Evolutionary conservation across 768 basidiomycete genomes (phyloP).

Genomic region (Tylopilus felleus): DNA sequence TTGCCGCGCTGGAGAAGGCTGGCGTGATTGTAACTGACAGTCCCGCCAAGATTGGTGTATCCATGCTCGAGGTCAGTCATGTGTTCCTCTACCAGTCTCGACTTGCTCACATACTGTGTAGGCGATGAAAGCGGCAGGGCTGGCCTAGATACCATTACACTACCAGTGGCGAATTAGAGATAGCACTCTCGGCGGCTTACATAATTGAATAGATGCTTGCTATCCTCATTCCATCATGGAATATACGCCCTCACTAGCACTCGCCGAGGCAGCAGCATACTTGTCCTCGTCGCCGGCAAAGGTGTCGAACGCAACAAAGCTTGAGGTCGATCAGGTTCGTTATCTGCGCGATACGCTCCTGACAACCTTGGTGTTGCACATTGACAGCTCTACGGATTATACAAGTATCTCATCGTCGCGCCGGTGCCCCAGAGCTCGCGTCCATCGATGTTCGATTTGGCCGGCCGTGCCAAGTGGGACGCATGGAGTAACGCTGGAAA

Average conservation of each 20-base stretch:
- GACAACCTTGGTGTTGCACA: slow-evolving; percentile 23
- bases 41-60: slow-evolving; percentile 88
- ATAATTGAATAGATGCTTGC: slow-evolving; percentile 33
- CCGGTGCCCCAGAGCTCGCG: slow-evolving; percentile 51
- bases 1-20: slow-evolving; percentile 83
- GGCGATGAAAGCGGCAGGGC: slow-evolving; percentile 78
- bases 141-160: slow-evolving; percentile 43
- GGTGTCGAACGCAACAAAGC: slow-evolving; percentile 61
- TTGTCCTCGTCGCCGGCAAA: slow-evolving; percentile 53
- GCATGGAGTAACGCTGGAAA: slow-evolving; percentile 62
- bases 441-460: slow-evolving; percentile 75
- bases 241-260: slow-evolving; percentile 38
- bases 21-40: slow-evolving; percentile 93
- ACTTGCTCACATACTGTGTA: slow-evolving; percentile 28
- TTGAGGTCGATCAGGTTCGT: slow-evolving; percentile 57
- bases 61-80: slow-evolving; percentile 80
- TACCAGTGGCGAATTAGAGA: background rate
- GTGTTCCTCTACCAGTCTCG: background rate
- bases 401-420: slow-evolving; percentile 69
- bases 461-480: slow-evolving; percentile 85
- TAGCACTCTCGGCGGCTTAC: slow-evolving; percentile 24
- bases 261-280: slow-evolving; percentile 62
- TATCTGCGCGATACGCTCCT: slow-evolving; percentile 17
- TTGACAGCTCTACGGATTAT: slow-evolving; percentile 78
- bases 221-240: slow-evolving; percentile 14